Evolutionary conservation across 805 yeast genomes (phyloP), one percentile per base, ranked within the genome.

Genomic region (Citeromyces matritensis): DNA sequence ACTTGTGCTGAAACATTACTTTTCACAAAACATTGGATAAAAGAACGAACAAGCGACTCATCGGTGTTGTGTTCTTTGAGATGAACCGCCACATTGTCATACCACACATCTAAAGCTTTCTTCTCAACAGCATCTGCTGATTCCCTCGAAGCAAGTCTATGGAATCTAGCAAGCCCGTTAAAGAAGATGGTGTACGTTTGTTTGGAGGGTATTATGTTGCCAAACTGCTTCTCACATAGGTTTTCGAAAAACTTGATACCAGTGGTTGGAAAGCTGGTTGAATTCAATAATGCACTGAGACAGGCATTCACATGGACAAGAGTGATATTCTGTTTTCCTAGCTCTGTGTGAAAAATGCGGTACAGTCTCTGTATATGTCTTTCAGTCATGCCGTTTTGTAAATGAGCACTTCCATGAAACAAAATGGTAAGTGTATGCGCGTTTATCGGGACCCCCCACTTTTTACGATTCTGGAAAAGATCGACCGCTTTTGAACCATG

Each of bases 391-490:
- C 42, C 39, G 8, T 35, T 33, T 23, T 42, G 34, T n/a, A 46
- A 44, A 6, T 53, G 50, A 1, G 69, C 55, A 35, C 63, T 53
- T 0, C 68, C 71, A 25, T 57, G 49, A 31, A 69, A 63, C 6
- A 69, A 32, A 4, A 67, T 58, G 5, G 69, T 66, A 30, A 60
- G 44, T 2, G 69, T 53, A 23, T 60, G 56, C 15, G 68, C 65
- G 40, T 74, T 69, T 4, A 63, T 53, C 2, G 65, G 63, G 9
- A 73, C 60, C 1, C 65, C 67, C 73, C 81, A 67, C 44, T 74
- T 77, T 40, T 71, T 73, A 31, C 82, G 55, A 51, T 66, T 62
- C 31, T 63, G 60, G 36, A 62, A 61, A 12, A 69, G 39, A 26
- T 66, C 66, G 15, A 75, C 34, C 0, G 79, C 78, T 6, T 57